Evolutionary conservation across 2,329 filamentous ascomycete species (phyloP).

Genomic region (Claviceps sp.): DNA sequence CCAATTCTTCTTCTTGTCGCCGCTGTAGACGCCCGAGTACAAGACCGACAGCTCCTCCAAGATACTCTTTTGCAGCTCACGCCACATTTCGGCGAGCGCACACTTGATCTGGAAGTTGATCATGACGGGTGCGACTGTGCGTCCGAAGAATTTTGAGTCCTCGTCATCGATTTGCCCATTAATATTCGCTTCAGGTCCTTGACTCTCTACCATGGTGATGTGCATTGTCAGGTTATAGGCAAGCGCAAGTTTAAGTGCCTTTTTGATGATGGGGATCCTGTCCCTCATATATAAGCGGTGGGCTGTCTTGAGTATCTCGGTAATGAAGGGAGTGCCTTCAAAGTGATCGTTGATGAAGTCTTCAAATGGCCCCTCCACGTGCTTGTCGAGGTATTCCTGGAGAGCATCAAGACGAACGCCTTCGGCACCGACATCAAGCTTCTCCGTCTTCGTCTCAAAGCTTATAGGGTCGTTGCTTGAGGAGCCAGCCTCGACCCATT

Average conservation of each 20-base stretch:
- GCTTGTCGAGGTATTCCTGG: conserved; percentile 86
- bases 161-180: conserved; percentile 77
- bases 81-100: conserved; percentile 95
- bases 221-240: conserved; percentile 93
- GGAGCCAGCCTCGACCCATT: conserved; percentile 78
- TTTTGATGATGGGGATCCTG: conserved; percentile 78
- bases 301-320: conserved; percentile 89
- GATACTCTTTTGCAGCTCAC: conserved; percentile 90
- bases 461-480: conserved; percentile 56
- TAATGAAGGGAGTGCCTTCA: conserved; percentile 87
- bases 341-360: conserved; percentile 93
- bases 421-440: conserved; percentile 77
- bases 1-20: conserved; percentile 97
- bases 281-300: conserved; percentile 88
- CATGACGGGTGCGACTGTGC: conserved; percentile 90
- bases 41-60: conserved; percentile 83
- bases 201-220: conserved; percentile 85
- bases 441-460: conserved; percentile 79
- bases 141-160: conserved; percentile 76
- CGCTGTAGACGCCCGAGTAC: conserved; percentile 96
- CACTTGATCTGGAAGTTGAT: conserved; percentile 99
- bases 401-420: conserved; percentile 70
- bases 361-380: conserved; percentile 86
- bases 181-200: conserved; percentile 65
- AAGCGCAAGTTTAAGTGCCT: conserved; percentile 86